phyloP scores from a whole-genome alignment of 2,329 filamentous ascomycete species.

The Fusarium abutilonis region DNA sequence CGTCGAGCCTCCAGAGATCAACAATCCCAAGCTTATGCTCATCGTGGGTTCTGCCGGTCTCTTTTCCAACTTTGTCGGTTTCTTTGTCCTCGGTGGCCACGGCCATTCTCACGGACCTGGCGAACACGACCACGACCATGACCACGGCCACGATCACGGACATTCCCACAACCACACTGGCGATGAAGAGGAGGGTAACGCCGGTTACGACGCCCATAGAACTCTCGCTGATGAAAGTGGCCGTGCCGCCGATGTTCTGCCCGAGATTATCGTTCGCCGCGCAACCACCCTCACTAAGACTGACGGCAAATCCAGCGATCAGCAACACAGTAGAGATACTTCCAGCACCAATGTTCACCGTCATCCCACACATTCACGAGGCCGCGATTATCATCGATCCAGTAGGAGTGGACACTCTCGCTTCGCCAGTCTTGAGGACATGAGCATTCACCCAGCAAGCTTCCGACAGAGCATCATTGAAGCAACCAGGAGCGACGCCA shows the following conservation, averaged over 20 bases:
- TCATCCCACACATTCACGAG: conserved; percentile 49
- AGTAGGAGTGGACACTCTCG: conserved; percentile 65
- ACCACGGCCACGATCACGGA: conserved; percentile 53
- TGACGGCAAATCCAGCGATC: conserved; percentile 51
- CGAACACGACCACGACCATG: conserved; percentile 61
- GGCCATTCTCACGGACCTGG: conserved; percentile 79
- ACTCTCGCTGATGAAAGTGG: conserved; percentile 66
- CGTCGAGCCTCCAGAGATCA: conserved; percentile 87
- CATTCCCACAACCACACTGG: conserved; percentile 50
- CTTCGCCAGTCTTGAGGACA: conserved; percentile 73
- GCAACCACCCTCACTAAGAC: conserved; percentile 47
- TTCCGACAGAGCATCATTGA: conserved; percentile 94
- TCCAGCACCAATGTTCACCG: conserved; percentile 46
- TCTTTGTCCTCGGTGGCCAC: conserved; percentile 92
- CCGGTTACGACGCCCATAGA: conserved; percentile 52
- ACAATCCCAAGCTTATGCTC: conserved; percentile 85
- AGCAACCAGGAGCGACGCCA: conserved; percentile 68
- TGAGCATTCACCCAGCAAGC: conserved; percentile 87
- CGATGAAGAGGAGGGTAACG: conserved; percentile 63
- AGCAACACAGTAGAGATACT: conserved; percentile 42
- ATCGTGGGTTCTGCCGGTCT: conserved; percentile 89
- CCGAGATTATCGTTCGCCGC: conserved; percentile 68
- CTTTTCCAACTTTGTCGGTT: conserved; percentile 86
- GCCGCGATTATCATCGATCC: conserved; percentile 57
- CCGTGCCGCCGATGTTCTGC: conserved; percentile 69